Evolutionary conservation across 352 stramenopile genomes (phyloP).

Genomic region (Plasmopara halstedii): DNA sequence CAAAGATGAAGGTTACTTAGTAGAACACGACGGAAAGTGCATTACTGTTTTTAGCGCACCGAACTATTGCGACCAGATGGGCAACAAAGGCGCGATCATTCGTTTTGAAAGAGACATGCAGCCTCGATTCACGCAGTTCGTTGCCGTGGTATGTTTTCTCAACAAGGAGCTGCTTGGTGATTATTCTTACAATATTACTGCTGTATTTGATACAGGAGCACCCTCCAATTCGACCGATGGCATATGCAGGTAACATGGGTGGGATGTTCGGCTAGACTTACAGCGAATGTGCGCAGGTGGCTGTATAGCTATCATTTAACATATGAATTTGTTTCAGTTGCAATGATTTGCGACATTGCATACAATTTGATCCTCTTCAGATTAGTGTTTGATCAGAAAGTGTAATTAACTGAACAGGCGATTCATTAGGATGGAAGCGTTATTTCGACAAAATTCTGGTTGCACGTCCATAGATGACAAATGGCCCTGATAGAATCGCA

Average conservation of each 20-base stretch:
- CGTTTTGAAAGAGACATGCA: conserved; percentile 94
- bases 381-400: too few species aligned
- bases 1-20: conserved; percentile 98
- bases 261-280: conserved; percentile 76
- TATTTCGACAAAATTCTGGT: conserved; percentile 16
- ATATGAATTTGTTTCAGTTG: not conserved
- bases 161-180: not conserved
- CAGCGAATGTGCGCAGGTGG: too few species aligned
- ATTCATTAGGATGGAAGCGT: conserved; percentile 25
- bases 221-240: conserved; percentile 83
- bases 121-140: conserved; percentile 95
- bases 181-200: not conserved
- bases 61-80: conserved; percentile 99
- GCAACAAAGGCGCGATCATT: conserved; percentile 99
- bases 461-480: conserved; percentile 12
- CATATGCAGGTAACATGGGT: conserved; percentile 87
- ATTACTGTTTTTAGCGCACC: conserved; percentile 99
- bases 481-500: conserved; percentile 27
- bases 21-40: conserved; percentile 98
- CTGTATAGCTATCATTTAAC: conserved; percentile 15
- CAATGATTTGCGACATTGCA: not conserved
- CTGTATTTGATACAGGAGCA: conserved; percentile 48
- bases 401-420: conserved; percentile 19
- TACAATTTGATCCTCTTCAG: too few species aligned
- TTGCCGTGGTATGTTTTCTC: conserved; percentile 67